phyloP scores from a whole-genome alignment of 148 eudicot species.

The Camellia lanceoleosa region DNA sequence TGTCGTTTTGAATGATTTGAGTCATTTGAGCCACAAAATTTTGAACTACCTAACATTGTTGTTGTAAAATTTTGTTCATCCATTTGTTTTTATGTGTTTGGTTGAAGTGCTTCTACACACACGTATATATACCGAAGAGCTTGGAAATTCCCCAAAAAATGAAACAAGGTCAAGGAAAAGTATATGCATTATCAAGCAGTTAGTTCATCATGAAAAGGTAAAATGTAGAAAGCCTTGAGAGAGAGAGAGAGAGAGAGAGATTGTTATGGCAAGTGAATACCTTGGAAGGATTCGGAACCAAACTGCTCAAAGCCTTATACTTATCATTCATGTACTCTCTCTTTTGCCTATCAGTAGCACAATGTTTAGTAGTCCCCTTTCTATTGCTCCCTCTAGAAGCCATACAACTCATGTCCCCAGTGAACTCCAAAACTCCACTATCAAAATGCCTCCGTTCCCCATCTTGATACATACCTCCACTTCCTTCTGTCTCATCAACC shows the following conservation, averaged over 20 bases:
- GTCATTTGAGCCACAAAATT: no score
- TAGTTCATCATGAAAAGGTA: not conserved
- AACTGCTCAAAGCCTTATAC: constrained; percentile 41
- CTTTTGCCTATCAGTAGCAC: constrained; percentile 74
- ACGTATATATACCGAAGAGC: not conserved
- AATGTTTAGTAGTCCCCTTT: constrained; percentile 55
- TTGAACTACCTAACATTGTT: no score
- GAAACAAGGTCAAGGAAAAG: not conserved
- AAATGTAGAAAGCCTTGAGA: not conserved
- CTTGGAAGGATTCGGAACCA: constrained; percentile 79
- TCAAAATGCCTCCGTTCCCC: constrained; percentile 32
- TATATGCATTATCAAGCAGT: not conserved
- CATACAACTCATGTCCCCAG: constrained; percentile 37
- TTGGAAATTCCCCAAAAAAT: not conserved
- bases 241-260: not conserved
- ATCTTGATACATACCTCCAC: constrained; percentile 36
- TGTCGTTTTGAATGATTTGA: no score
- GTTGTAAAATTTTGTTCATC: no score
- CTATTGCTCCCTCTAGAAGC: constrained; percentile 36
- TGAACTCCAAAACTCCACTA: constrained; percentile 54
- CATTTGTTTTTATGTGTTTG: no score
- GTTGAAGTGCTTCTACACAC: no score
- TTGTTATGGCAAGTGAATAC: constrained; percentile 28
- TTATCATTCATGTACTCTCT: constrained; percentile 64
- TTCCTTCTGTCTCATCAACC: constrained; percentile 43